Evolutionary conservation across 768 basidiomycete genomes (phyloP).

Genomic region (Tylopilus cervinicoccineus): DNA sequence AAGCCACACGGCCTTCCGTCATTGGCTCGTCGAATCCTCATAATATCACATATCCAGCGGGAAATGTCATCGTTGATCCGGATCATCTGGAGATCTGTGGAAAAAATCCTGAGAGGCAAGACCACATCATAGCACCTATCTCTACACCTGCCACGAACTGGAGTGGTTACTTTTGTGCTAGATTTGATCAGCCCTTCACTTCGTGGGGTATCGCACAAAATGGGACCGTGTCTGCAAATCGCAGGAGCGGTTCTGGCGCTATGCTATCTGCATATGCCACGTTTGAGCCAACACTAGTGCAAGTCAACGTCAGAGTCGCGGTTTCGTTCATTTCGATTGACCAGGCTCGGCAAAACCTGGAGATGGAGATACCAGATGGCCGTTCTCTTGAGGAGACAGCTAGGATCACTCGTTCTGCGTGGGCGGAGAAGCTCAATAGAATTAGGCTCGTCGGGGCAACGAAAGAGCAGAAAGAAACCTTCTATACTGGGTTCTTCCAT

Average conservation of each 20-base stretch:
- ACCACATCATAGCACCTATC: conserved; percentile 60
- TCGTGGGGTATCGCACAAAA: conserved; percentile 50
- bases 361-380: conserved; percentile 45
- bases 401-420: conserved; percentile 41
- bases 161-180: conserved; percentile 52
- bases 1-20: conserved; percentile 61
- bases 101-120: conserved; percentile 64
- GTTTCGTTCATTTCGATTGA: conserved; percentile 73
- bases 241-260: conserved; percentile 36
- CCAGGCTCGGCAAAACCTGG: conserved; percentile 54
- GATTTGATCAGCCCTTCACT: conserved; percentile 46
- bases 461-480: conserved; percentile 42
- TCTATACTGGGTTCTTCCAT: conserved; percentile 64
- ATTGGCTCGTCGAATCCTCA: conserved; percentile 47
- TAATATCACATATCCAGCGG: conserved; percentile 52
- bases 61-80: conserved; percentile 45
- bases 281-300: conserved; percentile 33
- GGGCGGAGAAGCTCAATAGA: conserved; percentile 55
- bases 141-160: conserved; percentile 38
- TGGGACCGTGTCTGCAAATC: conserved; percentile 31
- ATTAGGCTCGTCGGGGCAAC: conserved; percentile 49
- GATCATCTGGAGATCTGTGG: conserved; percentile 51
- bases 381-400: conserved; percentile 51
- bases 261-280: conserved; percentile 49
- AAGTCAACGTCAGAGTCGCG: conserved; percentile 56